Evolutionary conservation across 2,329 filamentous ascomycete genomes (phyloP), one percentile per base, ranked within the genome.

Genomic region (Diplocarpon rosae): DNA sequence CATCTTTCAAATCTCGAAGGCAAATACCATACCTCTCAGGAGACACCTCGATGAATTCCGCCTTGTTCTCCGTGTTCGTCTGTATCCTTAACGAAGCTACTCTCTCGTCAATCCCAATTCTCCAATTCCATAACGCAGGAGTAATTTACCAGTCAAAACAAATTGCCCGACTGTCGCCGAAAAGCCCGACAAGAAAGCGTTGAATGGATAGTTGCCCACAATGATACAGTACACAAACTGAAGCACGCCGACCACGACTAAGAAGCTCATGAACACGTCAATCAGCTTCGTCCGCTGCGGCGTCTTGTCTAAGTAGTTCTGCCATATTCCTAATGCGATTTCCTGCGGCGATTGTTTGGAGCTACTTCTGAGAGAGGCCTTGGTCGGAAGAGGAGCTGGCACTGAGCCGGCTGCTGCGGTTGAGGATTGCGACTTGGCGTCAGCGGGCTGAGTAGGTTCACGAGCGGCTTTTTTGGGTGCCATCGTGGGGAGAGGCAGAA

Each of bases 121-220:
- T 33, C 5, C 4, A 12, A 37, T 36, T 17, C n/a, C 27, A 10
- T 13, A 14, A 15, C 11, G 3, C 39, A 17, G 9, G 15, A 35
- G 15, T 29, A 16, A 59, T 69, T 61, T 80, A 72, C 87, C 86
- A 40, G 92, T 95, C 56, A 98, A 78, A 51, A 98, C 92, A 64
- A 98, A 98, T 64, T 98, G 92, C 50, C 92, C 92, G 52, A 98
- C 90, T 1, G 90, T 92, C 13, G 90, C 87, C 50, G 79, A 81
- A 71, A 98, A 98, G 38, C 92, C 93, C 28, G 89, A 86, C 28
- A 98, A 78, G 71, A 98, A 98, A 53, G 93, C 92, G 65, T 98
- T 98, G 74, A 98, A 98, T 9, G 92, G 92, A 90, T 90, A 98
- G 67, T 95, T 96, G 54, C 92, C 92, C 43, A 80, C 87, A 56